Conservation (phyloP, 2,329 filamentous ascomycete genomes). For the Exophiala alcalophila region DNA sequence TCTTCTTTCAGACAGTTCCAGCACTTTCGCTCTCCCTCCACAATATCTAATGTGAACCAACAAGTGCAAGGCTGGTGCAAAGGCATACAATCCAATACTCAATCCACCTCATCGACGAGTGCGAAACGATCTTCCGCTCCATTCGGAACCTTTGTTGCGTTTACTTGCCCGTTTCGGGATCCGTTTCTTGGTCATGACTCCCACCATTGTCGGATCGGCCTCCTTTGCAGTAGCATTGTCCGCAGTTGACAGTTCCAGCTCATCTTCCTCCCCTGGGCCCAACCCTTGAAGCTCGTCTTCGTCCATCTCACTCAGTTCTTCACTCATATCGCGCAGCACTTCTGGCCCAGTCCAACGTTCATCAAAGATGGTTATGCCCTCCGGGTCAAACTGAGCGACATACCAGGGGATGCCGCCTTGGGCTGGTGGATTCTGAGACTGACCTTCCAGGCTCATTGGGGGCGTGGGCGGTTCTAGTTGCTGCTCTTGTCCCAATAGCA, state of each 20-base stretch:
- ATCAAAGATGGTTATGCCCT: constrained; percentile 75
- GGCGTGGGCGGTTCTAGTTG: constrained; percentile 38
- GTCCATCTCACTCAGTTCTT: constrained; percentile 87
- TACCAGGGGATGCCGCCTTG: constrained; percentile 87
- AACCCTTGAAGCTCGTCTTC: constrained; percentile 81
- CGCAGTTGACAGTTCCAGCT: constrained; percentile 1
- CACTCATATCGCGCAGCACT: constrained; percentile 70
- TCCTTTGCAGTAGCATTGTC: constrained; percentile 5
- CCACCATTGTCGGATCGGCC: too few species aligned
- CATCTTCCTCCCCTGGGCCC: constrained; percentile 47
- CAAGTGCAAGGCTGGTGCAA: not conserved
- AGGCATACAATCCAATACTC: constrained; percentile 9
- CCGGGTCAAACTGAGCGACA: constrained; percentile 72
- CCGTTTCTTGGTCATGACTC: too few species aligned
- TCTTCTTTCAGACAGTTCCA: not conserved
- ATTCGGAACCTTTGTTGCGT: constrained; percentile 13
- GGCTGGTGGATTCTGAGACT: constrained; percentile 52
- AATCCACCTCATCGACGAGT: constrained; percentile 16
- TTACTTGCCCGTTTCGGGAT: constrained; percentile 8
- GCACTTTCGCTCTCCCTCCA: too few species aligned
- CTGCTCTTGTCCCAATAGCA: constrained; percentile 45
- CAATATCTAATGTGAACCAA: too few species aligned
- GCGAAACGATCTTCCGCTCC: constrained; percentile 21
- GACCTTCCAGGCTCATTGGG: constrained; percentile 42
- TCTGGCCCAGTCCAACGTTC: constrained; percentile 73